Percentiles rank a stretch among this genome's conserved stretches.
Conservation (phyloP, 2,329 filamentous ascomycete genomes). For the Nemania diffusa region DNA sequence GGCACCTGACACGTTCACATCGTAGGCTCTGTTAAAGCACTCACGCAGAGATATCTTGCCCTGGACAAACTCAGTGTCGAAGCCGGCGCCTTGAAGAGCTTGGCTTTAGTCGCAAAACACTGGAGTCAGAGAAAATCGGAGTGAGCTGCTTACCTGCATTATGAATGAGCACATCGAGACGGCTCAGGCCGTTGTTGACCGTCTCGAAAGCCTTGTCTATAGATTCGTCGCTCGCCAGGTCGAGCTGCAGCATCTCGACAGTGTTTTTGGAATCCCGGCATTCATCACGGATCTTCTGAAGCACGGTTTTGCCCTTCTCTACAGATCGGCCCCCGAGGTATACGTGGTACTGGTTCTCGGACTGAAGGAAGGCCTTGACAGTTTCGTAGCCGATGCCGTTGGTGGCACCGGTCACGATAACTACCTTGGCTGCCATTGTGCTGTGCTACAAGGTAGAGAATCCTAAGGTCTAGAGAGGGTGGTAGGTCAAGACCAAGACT, state of each 20-base stretch:
- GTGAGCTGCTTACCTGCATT: slow-evolving; percentile 60
- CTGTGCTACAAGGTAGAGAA: too few relatives aligned
- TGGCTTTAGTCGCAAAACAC: background rate
- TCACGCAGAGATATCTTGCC: slow-evolving; percentile 51
- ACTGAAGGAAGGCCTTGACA: slow-evolving; percentile 63
- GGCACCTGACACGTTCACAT: slow-evolving; percentile 62
- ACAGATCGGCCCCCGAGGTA: slow-evolving; percentile 64
- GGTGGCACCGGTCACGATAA: slow-evolving; percentile 71
- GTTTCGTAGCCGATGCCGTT: slow-evolving; percentile 69
- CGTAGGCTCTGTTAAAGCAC: slow-evolving; percentile 58
- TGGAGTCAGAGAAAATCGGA: background rate
- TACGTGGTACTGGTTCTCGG: slow-evolving; percentile 61
- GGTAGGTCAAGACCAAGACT: too few relatives aligned
- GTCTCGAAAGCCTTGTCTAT: slow-evolving; percentile 59
- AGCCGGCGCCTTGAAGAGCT: slow-evolving; percentile 53
- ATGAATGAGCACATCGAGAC: slow-evolving; percentile 65
- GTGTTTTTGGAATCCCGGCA: slow-evolving; percentile 42
- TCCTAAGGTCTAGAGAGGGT: too few relatives aligned
- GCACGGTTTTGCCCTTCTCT: slow-evolving; percentile 62
- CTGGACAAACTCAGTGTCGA: slow-evolving; percentile 52
- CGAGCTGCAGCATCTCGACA: slow-evolving; percentile 8
- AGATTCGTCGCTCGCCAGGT: slow-evolving; percentile 35
- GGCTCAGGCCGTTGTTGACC: slow-evolving; percentile 56
- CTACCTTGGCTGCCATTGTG: too few relatives aligned
- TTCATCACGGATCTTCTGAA: slow-evolving; percentile 54